These are phyloP conservation scores for Chamaecrista fasciculata DNA, from an alignment of 306 rosid genomes.

Conservation along the genomic window DNA sequence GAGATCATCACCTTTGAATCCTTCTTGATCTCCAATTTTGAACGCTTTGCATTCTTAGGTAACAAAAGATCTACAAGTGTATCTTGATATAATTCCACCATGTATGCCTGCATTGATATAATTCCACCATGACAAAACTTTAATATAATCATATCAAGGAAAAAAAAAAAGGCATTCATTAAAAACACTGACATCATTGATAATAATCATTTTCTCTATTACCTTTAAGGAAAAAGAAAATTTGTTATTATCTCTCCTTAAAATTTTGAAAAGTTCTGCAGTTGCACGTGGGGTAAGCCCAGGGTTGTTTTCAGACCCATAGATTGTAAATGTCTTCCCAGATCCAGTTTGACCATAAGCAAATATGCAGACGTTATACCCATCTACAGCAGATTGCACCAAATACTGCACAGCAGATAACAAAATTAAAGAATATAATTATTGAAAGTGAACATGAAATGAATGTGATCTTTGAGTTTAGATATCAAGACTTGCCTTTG, in stretches of 20 bases:
- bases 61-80: constrained; percentile 83
- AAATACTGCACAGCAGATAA: constrained; percentile 61
- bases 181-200: constrained; percentile 3
- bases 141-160: background rate
- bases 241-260: constrained; percentile 73
- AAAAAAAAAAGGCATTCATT: background rate
- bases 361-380: constrained; percentile 93
- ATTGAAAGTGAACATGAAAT: constrained; percentile 11
- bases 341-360: constrained; percentile 99
- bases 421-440: background rate
- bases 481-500: constrained; percentile 64
- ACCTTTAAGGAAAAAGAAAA: constrained; percentile 91
- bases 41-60: constrained; percentile 65
- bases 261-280: constrained; percentile 72
- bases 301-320: constrained; percentile 72
- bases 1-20: constrained; percentile 67
- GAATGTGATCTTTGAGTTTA: background rate
- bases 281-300: constrained; percentile 94
- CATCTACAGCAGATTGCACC: constrained; percentile 95
- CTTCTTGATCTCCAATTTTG: constrained; percentile 75
- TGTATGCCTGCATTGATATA: constrained; percentile 77
- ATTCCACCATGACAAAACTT: constrained; percentile 51
- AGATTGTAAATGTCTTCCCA: constrained; percentile 91
- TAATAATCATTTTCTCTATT: background rate
- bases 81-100: constrained; percentile 89